Percentiles rank a stretch among this genome's conserved stretches.
Evolutionary conservation across 768 basidiomycete genomes (phyloP).

Genomic region (Serendipita sp.): DNA sequence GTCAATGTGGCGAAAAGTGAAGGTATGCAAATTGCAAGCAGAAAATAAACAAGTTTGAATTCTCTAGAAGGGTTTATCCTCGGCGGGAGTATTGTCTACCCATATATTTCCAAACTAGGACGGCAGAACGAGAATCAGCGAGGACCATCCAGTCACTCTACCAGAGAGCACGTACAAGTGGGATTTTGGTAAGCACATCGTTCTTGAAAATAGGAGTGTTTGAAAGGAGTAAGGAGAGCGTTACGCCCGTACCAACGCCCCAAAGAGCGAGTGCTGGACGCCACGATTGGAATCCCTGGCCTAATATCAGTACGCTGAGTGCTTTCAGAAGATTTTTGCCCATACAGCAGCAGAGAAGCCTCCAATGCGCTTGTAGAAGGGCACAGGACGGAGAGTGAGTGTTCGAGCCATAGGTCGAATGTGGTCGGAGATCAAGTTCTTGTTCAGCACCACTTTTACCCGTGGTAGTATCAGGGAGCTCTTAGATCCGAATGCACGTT

Average conservation of each 20-base stretch:
- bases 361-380: neutral
- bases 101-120: constrained; percentile 54
- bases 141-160: neutral
- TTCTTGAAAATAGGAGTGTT: constrained; percentile 75
- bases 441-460: too few species aligned
- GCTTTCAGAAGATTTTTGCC: neutral
- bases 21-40: neutral
- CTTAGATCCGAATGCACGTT: too few species aligned
- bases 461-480: too few species aligned
- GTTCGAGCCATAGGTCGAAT: constrained; percentile 3
- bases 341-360: neutral
- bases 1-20: neutral
- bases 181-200: constrained; percentile 54
- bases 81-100: constrained; percentile 63
- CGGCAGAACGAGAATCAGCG: neutral
- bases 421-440: neutral
- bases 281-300: constrained; percentile 34
- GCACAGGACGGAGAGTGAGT: neutral
- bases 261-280: constrained; percentile 44
- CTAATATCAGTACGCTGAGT: neutral
- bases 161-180: constrained; percentile 37
- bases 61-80: constrained; percentile 67
- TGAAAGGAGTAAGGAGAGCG: constrained; percentile 49
- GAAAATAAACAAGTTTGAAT: neutral
- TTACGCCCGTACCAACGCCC: constrained; percentile 53